phyloP scores from a whole-genome alignment of 176 grass and related monocot species.

The Coix lacrymajobi region DNA sequence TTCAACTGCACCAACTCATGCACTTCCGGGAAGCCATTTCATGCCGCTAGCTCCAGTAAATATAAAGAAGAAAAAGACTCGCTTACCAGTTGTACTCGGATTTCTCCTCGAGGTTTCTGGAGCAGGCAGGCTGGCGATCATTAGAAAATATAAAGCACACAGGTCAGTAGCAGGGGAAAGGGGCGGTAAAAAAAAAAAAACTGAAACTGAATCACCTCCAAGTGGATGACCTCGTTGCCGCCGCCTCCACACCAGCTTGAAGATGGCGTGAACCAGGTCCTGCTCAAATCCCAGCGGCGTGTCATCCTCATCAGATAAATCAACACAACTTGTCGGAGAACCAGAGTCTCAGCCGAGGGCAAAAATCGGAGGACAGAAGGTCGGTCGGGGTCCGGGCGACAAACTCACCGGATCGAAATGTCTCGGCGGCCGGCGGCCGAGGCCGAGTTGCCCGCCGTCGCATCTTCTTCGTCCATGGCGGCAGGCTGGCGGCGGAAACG shows the following conservation, averaged over 20 bases:
- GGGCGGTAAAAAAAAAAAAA: not conserved
- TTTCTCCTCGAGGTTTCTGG: slow-evolving; percentile 55
- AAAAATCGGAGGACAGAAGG: not conserved
- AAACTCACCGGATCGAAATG: slow-evolving; percentile 60
- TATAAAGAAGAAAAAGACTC: not conserved
- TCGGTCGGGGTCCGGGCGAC: too few relatives aligned
- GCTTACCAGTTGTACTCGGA: slow-evolving; percentile 48
- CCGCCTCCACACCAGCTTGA: slow-evolving; percentile 80
- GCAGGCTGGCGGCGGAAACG: too few relatives aligned
- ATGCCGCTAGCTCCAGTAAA: not conserved
- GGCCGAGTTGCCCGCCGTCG: not conserved
- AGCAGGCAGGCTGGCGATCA: slow-evolving; percentile 41
- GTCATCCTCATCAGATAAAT: not conserved
- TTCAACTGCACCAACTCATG: not conserved
- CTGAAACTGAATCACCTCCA: slow-evolving; percentile 43
- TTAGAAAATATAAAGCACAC: not conserved
- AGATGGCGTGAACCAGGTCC: slow-evolving; percentile 73
- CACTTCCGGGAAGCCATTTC: not conserved
- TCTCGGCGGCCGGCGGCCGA: not conserved
- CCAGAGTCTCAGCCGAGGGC: too few relatives aligned
- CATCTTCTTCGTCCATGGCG: slow-evolving; percentile 18
- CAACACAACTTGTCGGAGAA: not conserved
- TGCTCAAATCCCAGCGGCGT: slow-evolving; percentile 8
- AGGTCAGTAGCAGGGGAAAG: not conserved
- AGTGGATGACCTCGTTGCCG: slow-evolving; percentile 15